Evolutionary conservation across 192 early-diverging fungal genomes (phyloP).

Genomic region (Coemansia aciculifera): DNA sequence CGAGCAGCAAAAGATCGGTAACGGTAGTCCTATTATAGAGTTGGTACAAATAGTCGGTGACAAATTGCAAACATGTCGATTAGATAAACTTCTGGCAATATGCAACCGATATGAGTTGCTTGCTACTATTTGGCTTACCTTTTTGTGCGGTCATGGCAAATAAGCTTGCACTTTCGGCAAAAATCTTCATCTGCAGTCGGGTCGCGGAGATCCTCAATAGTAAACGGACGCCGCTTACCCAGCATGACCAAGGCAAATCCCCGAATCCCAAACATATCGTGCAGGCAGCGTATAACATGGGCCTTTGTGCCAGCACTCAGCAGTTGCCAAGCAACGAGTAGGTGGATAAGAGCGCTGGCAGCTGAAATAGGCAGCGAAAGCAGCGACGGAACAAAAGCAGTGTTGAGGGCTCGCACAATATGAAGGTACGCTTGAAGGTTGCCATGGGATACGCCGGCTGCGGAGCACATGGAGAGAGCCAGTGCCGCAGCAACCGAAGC

Average conservation of each 20-base stretch:
- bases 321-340: not conserved
- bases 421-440: not conserved
- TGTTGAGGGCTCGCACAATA: not conserved
- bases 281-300: not conserved
- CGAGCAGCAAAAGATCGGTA: not conserved
- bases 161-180: not conserved
- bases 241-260: not conserved
- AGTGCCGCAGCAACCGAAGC: not conserved
- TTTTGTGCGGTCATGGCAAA: not conserved
- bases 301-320: not conserved
- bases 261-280: not conserved
- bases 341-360: not conserved
- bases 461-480: conserved; percentile 1
- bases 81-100: not conserved
- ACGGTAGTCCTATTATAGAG: not conserved
- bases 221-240: not conserved
- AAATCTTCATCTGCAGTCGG: not conserved
- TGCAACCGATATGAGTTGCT: not conserved
- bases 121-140: not conserved
- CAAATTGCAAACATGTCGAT: not conserved
- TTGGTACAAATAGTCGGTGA: not conserved
- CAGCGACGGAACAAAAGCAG: not conserved
- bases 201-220: not conserved
- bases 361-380: not conserved
- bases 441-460: not conserved